Base-by-base conservation (phyloP, 305 asterid species). In the Plantago coronopus region DNA sequence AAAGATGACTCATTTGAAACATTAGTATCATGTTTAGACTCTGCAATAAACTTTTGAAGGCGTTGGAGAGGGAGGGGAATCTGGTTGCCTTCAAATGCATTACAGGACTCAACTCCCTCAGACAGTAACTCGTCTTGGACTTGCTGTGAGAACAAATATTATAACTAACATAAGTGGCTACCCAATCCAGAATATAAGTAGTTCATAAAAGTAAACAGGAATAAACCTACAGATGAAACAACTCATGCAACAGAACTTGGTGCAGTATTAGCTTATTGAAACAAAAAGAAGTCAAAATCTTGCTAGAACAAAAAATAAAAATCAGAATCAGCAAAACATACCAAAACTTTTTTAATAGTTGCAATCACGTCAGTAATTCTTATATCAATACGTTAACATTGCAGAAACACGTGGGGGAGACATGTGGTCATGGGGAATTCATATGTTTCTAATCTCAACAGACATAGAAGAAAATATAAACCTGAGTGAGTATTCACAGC, bases 111-210 rank as follows among this genome's bases (percentile, higher is more conserved):
- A n/a, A 80, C 81, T 62, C 85, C 95, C 76, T 79, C 88, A 54
- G 74, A 73, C 61, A 89, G 79, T 63, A 89, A 66, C 70, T 87
- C 83, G 60, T 93, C 97, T 48, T 89, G 99, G 69, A 87, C 81
- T 51, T 74, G 75, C 99, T 93, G 94, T 72, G 57, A 64, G 65
- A 69, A 60, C 64, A 61, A 72, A 62, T 22, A 71, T 25, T 22
- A 71, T 31, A 68, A 48, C n/a, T n/a, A n/a, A 71, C 51, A 63
- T 69, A 59, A 62, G 49, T 29, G 47, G 54, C 53, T 64, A 34
- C 11, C 65, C 63, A 65, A 43, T 42, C 49, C 38, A 54, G 48
- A 10, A 51, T 58, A 55, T 51, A 12, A 60, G 67, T 57, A 66
- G 37, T 64, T 42, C 66, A 57, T 47, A 65, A 55, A 44, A 60